phyloP scores from a whole-genome alignment of 139 green algal species.

The Pedinophyceae sp. region DNA sequence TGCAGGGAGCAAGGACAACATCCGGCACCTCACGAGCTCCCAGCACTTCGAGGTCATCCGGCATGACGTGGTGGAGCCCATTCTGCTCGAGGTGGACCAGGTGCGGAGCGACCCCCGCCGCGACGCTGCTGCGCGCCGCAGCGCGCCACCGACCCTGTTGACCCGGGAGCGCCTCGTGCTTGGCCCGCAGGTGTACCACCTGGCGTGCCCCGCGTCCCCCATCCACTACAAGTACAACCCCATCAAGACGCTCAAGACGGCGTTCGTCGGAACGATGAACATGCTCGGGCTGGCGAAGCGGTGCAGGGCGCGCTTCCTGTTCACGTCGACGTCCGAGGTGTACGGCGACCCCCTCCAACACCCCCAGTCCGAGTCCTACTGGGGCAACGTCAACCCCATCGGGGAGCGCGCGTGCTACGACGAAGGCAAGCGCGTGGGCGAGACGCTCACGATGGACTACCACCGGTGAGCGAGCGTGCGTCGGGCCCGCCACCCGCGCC shows the following conservation, averaged over 20 bases:
- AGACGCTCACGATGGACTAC: slow-evolving; percentile 95
- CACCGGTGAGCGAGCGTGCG: too few relatives aligned
- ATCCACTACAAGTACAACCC: slow-evolving; percentile 99
- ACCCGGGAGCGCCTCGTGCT: too few relatives aligned
- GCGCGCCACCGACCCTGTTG: too few relatives aligned
- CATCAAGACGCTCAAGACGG: slow-evolving; percentile 97
- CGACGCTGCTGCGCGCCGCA: too few relatives aligned
- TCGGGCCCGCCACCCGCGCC: too few relatives aligned
- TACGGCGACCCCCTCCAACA: too few relatives aligned
- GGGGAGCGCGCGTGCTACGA: too few relatives aligned
- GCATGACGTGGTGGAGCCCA: slow-evolving; percentile 89
- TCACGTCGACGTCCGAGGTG: slow-evolving; percentile 86
- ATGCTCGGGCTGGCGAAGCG: slow-evolving; percentile 98
- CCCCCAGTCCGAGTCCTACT: slow-evolving; percentile 94
- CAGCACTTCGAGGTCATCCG: slow-evolving; percentile 94
- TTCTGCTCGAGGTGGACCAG: slow-evolving; percentile 95
- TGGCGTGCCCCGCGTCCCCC: slow-evolving; percentile 95
- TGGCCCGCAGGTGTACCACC: slow-evolving; percentile 97
- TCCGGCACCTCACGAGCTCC: slow-evolving; percentile 69
- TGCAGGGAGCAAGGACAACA: slow-evolving; percentile 89
- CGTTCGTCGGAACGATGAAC: slow-evolving; percentile 95
- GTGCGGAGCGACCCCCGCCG: too few relatives aligned
- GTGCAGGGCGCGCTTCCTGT: slow-evolving; percentile 70
- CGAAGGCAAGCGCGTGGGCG: too few relatives aligned
- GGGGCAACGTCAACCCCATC: too few relatives aligned